Base-by-base conservation (phyloP, 1,139 yeast species). In the Suhomyces wounanorum region DNA sequence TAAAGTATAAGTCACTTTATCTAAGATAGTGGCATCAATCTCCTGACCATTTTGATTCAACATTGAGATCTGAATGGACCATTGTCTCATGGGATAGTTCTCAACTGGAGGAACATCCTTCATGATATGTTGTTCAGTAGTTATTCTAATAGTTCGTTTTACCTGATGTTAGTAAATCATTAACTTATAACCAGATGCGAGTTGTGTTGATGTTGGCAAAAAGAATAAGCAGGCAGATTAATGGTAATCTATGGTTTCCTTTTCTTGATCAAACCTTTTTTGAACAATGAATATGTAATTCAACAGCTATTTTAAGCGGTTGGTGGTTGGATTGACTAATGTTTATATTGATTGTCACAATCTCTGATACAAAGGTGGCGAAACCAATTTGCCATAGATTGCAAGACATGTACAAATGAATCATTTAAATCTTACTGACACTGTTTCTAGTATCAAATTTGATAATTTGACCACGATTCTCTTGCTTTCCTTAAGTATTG, bases 41-140 rank as follows among this genome's bases (percentile, higher is more conserved):
- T 88, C 96, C 52, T 85, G 81, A 33, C 97, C 97, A 52, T 83
- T 81, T 53, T 84, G 85, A 61, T 91, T 94, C 56, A 94, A 78
- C 68, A 92, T 70, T 43, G 83, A 72, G 46, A 94, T 81, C 63
- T 85, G 84, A 57, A 94, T 85, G 42, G 89, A 79, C 99, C 99
- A 94, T 70, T 85, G 84, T 65, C 98, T 86, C 85, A 94, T 87
- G n/a, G 99, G 99, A 66, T 87, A 92, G 67, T 89, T 96, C 62
- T 88, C 92, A 53, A 85, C 90, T 26, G 96, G 91, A 25, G 96
- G 92, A 37, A 85, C 86, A 65, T 89, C 96, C 57, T 86, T 84
- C 58, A 90, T 75, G 58, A 94, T 81, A 64, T 86, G 87, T 71
- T 92, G 97, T 59, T 84, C 84, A 26, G 98, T 94, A 52, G 91